Evolutionary conservation across 78 protist genomes (phyloP).

Genomic region (Isochrysis galbana): DNA sequence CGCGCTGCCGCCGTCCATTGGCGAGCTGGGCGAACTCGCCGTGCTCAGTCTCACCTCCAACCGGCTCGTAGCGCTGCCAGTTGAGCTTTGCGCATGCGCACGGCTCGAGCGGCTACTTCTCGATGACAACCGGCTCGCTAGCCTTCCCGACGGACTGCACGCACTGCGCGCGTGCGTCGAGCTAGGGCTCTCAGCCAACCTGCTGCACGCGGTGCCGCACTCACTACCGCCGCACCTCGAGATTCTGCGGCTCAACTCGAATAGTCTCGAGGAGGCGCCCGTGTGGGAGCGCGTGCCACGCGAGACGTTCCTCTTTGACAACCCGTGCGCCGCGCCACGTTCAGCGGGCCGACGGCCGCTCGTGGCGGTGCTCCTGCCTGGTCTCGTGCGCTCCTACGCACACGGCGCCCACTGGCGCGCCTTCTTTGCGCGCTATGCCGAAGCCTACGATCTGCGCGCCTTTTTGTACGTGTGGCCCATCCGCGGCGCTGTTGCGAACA

Average conservation of each 20-base stretch:
- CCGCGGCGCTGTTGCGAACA: background rate
- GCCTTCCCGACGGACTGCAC: background rate
- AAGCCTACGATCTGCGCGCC: background rate
- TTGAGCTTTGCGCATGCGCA: background rate
- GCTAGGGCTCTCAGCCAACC: background rate
- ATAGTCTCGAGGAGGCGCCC: background rate
- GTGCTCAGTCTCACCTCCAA: background rate
- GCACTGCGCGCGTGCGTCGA: background rate
- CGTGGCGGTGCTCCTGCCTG: background rate
- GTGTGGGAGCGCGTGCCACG: background rate
- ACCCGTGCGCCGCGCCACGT: background rate
- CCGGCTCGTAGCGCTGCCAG: background rate
- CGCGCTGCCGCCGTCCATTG: background rate
- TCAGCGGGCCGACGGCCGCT: background rate
- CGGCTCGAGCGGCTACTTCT: background rate
- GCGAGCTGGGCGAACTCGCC: background rate
- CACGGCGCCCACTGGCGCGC: background rate
- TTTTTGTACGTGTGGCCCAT: background rate
- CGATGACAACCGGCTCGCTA: background rate
- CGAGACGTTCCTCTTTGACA: background rate
- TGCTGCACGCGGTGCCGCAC: background rate
- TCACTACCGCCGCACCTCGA: background rate
- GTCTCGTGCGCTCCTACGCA: background rate
- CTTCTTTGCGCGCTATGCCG: background rate
- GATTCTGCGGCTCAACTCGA: background rate